Percentiles rank a stretch among this genome's conserved stretches.
phyloP scores from a whole-genome alignment of 352 stramenopile species.

The Globisporangium middletonii region DNA sequence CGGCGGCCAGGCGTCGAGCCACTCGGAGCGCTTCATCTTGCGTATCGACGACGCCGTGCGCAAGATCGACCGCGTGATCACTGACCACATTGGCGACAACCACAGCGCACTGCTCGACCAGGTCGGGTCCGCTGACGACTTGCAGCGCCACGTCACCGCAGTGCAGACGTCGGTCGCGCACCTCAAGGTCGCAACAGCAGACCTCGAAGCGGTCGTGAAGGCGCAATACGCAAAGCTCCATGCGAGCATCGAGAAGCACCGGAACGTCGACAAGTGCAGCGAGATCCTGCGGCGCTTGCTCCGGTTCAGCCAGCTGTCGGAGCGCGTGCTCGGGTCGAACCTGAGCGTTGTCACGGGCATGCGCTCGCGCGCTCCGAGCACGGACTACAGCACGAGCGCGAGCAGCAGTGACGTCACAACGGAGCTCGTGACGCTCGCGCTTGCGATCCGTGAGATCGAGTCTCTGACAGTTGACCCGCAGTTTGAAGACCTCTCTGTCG shows the following conservation, averaged over 20 bases:
- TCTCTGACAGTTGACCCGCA: constrained; percentile 34
- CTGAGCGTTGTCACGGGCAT: constrained; percentile 23
- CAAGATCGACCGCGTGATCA: constrained; percentile 74
- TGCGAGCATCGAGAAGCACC: constrained; percentile 65
- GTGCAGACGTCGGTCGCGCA: constrained; percentile 57
- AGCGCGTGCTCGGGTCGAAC: constrained; percentile 35
- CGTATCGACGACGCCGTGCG: constrained; percentile 55
- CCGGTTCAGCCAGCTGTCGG: constrained; percentile 70
- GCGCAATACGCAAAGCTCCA: constrained; percentile 52
- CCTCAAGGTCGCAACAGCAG: constrained; percentile 56
- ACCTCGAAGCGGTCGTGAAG: constrained; percentile 49
- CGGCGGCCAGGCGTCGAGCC: constrained; percentile 20
- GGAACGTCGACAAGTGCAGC: constrained; percentile 70
- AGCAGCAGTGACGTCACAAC: constrained; percentile 13
- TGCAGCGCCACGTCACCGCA: constrained; percentile 49
- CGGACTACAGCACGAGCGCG: constrained; percentile 1
- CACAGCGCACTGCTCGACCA: constrained; percentile 63
- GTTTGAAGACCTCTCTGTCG: constrained; percentile 65
- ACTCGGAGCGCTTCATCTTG: constrained; percentile 76
- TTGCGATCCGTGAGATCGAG: constrained; percentile 77
- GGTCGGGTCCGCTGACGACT: constrained; percentile 71
- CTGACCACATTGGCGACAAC: constrained; percentile 71
- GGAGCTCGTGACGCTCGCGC: constrained; percentile 52
- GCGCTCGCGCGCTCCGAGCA: constrained; percentile 4
- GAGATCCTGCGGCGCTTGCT: constrained; percentile 68